Base-by-base conservation (phyloP, 208 protist species). In the Willaertia magna region DNA sequence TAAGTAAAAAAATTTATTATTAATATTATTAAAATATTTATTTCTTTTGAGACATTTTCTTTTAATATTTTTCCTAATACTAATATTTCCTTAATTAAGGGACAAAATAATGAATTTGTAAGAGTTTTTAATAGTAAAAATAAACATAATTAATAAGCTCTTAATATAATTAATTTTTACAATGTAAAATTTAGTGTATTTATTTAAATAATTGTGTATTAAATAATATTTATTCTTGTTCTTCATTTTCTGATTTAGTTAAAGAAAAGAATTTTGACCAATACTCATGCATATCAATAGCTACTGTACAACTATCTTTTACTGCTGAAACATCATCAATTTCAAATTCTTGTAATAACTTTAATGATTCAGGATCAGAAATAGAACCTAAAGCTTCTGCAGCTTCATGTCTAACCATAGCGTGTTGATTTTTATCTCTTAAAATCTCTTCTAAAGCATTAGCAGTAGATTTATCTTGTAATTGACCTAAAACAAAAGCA, bases 371-470 rank as follows among this genome's bases (percentile, higher is more conserved):
- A 40, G 84, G 49, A 34, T 94, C 91, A n/a, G 95, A 95, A 46
- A 98, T 97, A 0, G 97, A 95, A 11, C 97, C 97, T 0, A 99
- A 92, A 2, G 97, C 97, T 92, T 98, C 97, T 14, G 97, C 97
- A 26, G 95, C 94, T 91, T 99, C 97, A 87, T 98, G 97, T 39
- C 97, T 93, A 43, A 99, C 97, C 97, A 99, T 99, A 16, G 93
- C 88, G 39, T 96, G 92, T 90, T 98, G 96, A 42, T 86, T 75
- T 74, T 93, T 92, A 79, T 97, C 92, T 42, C 88, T 83, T 26
- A 98, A 90, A 0, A 91, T 85, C 42, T 86, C 90, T 43, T 91
- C 86, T 11, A 98, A 90, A 9, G 92, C 92, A 0, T 89, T 83
- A 84, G 94, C 91, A 59, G 92, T 92, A 14, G 88, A 87, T 43